Base-by-base conservation (phyloP, 768 basidiomycete genomes). In the Rhodotorula diobovata region DNA sequence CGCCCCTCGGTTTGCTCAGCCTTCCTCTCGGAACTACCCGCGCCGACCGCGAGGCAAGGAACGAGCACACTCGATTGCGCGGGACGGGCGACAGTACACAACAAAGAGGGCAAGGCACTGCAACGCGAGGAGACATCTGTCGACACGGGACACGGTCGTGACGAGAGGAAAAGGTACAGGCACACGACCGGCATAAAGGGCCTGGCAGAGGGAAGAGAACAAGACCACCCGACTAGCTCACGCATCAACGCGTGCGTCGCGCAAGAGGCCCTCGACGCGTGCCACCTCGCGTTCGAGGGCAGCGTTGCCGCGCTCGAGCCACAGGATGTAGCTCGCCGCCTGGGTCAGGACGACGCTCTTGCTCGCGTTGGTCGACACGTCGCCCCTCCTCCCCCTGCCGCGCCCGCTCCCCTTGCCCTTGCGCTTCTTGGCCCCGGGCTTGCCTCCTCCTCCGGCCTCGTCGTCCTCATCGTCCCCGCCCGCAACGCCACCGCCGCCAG, bases 271-370 rank as follows among this genome's bases (percentile, higher is more conserved):
- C 81, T 93, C 90, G 10, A 89, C 81, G 71, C 86, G 83, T 48
- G 83, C 68, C 6, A 92, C 87, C 81, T 95, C 91, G 43, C 84
- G 83, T 70, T 81, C 81, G 55, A 95, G 82, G 0, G 88, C 87
- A 58, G 87, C 86, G 59, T 88, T 84, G 15, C 90, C 89, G 77
- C 92, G 87, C 78, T 93, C 91, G n/a, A 93, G 81, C 89, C 89
- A 94, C 46, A 83, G 85, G 77, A 89, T 87, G 76, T 93, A 92
- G 77, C 91, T 89, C 65, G 89, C 90, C 5, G 92, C 90, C 48
- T 90, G 86, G 79, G 91, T 91, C 57, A 95, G 80, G 6, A 93
- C 90, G 0, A 90, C 91, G 72, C 90, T 92, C 83, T 95, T 95
- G 46, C 91, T 72, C 45, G 72, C 74, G 35, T 73, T 76, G 21